A percentile compares a stretch with the other conserved stretches of the same genome.
Conservation (phyloP, 2,329 filamentous ascomycete genomes). For the Botrytis medusae region DNA sequence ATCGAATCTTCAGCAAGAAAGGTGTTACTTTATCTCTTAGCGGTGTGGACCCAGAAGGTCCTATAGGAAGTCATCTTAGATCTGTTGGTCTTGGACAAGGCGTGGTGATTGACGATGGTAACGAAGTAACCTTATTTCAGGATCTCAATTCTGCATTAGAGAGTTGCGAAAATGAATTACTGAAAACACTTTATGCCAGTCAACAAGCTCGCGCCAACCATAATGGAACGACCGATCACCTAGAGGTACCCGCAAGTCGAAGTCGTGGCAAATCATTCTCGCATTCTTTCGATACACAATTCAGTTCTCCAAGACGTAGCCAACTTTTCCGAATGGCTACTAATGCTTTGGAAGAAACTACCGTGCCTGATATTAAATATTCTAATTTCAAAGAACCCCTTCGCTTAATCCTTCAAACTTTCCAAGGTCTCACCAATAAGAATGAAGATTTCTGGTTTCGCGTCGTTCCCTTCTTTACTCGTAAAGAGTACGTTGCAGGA, state of each 20-base stretch:
- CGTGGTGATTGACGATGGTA: conserved; percentile 49
- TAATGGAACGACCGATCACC: conserved; percentile 41
- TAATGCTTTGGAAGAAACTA: conserved; percentile 67
- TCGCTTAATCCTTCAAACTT: conserved; percentile 90
- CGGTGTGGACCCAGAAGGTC: conserved; percentile 72
- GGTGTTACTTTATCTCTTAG: conserved; percentile 80
- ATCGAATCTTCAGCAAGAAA: conserved; percentile 74
- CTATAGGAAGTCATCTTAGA: conserved; percentile 74
- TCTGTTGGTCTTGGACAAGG: conserved; percentile 75
- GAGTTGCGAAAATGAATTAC: conserved; percentile 89
- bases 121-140: conserved; percentile 77
- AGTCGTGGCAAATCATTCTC: conserved; percentile 39
- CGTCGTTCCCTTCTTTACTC: conserved; percentile 71
- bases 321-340: conserved; percentile 78
- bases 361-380: conserved; percentile 63
- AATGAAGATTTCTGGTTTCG: conserved; percentile 97
- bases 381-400: conserved; percentile 86
- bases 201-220: conserved; percentile 58
- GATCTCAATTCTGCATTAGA: conserved; percentile 92
- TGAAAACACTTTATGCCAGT: conserved; percentile 74
- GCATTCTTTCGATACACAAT: conserved; percentile 56
- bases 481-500: conserved; percentile 65
- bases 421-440: conserved; percentile 79
- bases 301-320: conserved; percentile 76
- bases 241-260: conserved; percentile 31